Evolutionary conservation across 1,284 basidiomycete species (phyloP).

Genomic region (Apiotrichum domesticum): DNA sequence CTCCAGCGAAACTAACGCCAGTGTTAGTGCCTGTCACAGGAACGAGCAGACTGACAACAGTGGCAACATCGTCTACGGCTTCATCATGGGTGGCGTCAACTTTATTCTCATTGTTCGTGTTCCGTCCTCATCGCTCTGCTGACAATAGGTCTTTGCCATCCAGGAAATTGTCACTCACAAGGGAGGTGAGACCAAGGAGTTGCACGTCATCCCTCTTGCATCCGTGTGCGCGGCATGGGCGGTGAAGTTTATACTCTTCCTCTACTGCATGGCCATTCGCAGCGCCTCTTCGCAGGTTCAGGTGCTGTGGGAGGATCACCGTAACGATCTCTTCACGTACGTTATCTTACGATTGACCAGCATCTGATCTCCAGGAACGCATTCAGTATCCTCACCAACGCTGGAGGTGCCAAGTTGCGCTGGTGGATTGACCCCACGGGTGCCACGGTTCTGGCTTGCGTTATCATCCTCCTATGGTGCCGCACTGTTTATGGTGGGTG

Average conservation of each 20-base stretch:
- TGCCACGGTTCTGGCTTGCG: slow-evolving; percentile 60
- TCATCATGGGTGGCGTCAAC: slow-evolving; percentile 48
- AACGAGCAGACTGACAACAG: slow-evolving; percentile 13
- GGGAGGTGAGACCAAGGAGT: slow-evolving; percentile 55
- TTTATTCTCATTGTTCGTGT: slow-evolving; percentile 33
- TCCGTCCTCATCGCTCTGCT: background rate
- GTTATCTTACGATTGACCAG: background rate
- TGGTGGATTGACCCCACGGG: slow-evolving; percentile 48
- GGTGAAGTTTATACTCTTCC: slow-evolving; percentile 76
- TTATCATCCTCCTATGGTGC: slow-evolving; percentile 75
- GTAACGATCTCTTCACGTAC: slow-evolving; percentile 74
- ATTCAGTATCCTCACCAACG: slow-evolving; percentile 78
- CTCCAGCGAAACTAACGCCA: slow-evolving; percentile 5
- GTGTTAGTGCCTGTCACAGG: slow-evolving; percentile 8
- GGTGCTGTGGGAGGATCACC: slow-evolving; percentile 91
- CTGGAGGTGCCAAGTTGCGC: slow-evolving; percentile 70
- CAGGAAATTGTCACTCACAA: slow-evolving; percentile 61
- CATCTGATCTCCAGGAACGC: slow-evolving; percentile 22
- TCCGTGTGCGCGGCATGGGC: slow-evolving; percentile 74
- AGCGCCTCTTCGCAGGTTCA: slow-evolving; percentile 80
- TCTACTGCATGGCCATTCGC: slow-evolving; percentile 77
- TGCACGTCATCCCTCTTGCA: slow-evolving; percentile 75
- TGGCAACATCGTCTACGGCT: slow-evolving; percentile 79
- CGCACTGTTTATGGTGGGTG: slow-evolving; percentile 58
- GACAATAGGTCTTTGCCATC: slow-evolving; percentile 63